Evolutionary conservation across 768 basidiomycete genomes (phyloP).

Genomic region (Rhodocollybia butyracea): DNA sequence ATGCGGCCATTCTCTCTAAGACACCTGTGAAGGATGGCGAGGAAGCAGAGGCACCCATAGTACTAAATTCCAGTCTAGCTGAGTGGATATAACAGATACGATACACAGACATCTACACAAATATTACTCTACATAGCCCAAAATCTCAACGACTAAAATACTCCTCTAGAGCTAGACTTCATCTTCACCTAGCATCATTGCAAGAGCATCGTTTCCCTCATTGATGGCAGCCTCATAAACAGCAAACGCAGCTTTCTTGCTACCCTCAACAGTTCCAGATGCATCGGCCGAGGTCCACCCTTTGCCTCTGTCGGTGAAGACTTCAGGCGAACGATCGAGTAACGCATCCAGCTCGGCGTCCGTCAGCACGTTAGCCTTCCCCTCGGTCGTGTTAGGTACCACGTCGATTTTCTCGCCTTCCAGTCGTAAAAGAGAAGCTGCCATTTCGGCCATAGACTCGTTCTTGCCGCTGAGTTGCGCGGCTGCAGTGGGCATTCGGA

Average conservation of each 20-base stretch:
- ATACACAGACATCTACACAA: background rate
- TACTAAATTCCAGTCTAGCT: constrained; percentile 24
- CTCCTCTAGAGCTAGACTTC: constrained; percentile 6
- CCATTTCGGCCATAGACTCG: constrained; percentile 78
- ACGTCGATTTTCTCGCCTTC: constrained; percentile 91
- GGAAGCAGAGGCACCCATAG: constrained; percentile 27
- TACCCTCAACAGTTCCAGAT: constrained; percentile 17
- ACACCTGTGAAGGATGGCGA: constrained; percentile 40
- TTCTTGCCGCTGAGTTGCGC: constrained; percentile 44
- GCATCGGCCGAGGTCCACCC: constrained; percentile 65
- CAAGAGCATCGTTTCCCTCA: constrained; percentile 64
- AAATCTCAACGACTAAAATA: background rate
- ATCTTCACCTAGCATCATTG: constrained; percentile 62
- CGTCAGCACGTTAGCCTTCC: constrained; percentile 70
- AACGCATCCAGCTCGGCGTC: constrained; percentile 79
- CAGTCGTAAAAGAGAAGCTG: constrained; percentile 68
- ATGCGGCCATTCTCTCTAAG: constrained; percentile 39
- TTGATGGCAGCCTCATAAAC: constrained; percentile 70
- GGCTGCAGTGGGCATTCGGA: constrained; percentile 66
- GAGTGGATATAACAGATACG: constrained; percentile 29
- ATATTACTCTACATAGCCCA: background rate
- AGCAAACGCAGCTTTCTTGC: constrained; percentile 63
- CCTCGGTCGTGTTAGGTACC: constrained; percentile 68
- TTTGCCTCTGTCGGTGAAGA: constrained; percentile 64
- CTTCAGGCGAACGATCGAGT: constrained; percentile 74